A percentile compares a stretch with the other conserved stretches of the same genome.
phyloP scores from a whole-genome alignment of 1,284 basidiomycete species.

The Xerocomus cyaneibrunnescens region DNA sequence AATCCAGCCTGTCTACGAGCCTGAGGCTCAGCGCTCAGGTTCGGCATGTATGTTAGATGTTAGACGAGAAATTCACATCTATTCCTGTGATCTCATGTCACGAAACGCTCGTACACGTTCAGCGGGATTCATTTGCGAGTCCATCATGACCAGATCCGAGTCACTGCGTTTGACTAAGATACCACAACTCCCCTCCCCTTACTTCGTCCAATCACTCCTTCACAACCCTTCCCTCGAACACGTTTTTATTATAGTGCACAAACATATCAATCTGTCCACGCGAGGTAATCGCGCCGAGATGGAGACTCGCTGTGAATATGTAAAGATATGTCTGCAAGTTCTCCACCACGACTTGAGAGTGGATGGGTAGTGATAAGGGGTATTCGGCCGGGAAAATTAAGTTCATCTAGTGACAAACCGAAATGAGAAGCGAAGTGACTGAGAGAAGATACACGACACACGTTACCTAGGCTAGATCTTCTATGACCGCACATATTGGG shows the following conservation, averaged over 20 bases:
- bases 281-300: constrained; percentile 40
- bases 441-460: neutral
- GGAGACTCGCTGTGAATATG: constrained; percentile 47
- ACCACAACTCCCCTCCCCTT: constrained; percentile 38
- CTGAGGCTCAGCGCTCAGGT: no score
- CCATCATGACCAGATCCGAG: no score
- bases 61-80: no score
- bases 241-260: constrained; percentile 43
- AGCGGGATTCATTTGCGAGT: no score
- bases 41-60: no score
- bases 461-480: constrained; percentile 4
- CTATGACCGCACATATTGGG: constrained; percentile 6
- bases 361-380: constrained; percentile 22
- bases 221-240: constrained; percentile 39
- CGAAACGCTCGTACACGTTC: no score
- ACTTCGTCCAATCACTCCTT: constrained; percentile 47
- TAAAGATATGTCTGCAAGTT: constrained; percentile 32
- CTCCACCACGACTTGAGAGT: constrained; percentile 20
- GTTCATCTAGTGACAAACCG: neutral
- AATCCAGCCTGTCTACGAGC: no score
- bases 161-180: constrained; percentile 34
- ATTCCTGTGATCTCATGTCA: no score
- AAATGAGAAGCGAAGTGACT: neutral
- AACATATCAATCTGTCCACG: constrained; percentile 30
- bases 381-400: constrained; percentile 18